A percentile compares a stretch with the other conserved stretches of the same genome.
Conservation (phyloP, 1,139 yeast species). For the Arxiozyma slooffiae region DNA sequence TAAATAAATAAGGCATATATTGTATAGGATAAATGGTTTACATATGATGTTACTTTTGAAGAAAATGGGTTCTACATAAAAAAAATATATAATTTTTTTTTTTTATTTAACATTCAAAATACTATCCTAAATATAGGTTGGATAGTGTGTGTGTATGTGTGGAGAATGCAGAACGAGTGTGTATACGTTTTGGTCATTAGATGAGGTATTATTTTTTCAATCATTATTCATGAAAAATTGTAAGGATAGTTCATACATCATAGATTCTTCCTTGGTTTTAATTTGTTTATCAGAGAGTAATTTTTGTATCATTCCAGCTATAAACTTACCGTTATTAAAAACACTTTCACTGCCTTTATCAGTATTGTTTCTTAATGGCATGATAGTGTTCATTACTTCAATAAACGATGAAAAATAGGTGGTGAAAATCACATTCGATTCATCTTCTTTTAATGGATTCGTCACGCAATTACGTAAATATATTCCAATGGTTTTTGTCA, state of each 20-base stretch:
- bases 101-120: too few relatives aligned
- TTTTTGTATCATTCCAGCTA: too few relatives aligned
- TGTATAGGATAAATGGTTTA: too few relatives aligned
- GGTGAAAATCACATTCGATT: slow-evolving; percentile 8
- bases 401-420: slow-evolving; percentile 5
- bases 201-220: background rate
- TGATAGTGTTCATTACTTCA: slow-evolving; percentile 13
- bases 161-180: background rate
- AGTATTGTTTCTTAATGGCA: slow-evolving; percentile 11
- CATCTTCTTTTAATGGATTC: background rate
- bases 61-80: too few relatives aligned
- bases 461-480: slow-evolving; percentile 14
- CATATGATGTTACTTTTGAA: too few relatives aligned
- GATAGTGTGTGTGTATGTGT: background rate
- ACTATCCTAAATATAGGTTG: too few relatives aligned
- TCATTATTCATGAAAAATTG: background rate
- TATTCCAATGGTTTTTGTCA: slow-evolving; percentile 27
- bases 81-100: too few relatives aligned
- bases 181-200: too few relatives aligned
- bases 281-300: too few relatives aligned
- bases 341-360: too few relatives aligned
- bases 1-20: too few relatives aligned
- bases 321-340: too few relatives aligned
- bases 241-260: slow-evolving; percentile 3
- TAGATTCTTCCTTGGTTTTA: slow-evolving; percentile 10